Conservation (phyloP, 495 filamentous ascomycete species). For the Neurospora hispaniola region DNA sequence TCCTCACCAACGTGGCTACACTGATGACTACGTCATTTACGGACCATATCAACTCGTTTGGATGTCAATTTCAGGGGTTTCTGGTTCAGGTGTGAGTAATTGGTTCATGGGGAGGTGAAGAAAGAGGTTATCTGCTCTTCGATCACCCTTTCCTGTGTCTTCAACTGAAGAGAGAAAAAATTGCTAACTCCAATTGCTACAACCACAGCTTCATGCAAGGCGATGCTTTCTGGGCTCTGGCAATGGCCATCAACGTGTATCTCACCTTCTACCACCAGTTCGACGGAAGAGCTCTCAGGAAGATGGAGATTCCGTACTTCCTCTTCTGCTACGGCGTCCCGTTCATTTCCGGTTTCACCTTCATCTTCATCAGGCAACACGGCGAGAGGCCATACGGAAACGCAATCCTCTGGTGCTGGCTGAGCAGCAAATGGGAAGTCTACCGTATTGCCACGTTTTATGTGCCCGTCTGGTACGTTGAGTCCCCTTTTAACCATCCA, state of each 20-base stretch:
- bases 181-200: background rate
- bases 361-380: slow-evolving; percentile 46
- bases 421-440: slow-evolving; percentile 52
- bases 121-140: background rate
- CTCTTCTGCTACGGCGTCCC: slow-evolving; percentile 67
- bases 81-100: slow-evolving; percentile 56
- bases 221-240: slow-evolving; percentile 69
- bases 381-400: slow-evolving; percentile 59
- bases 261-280: slow-evolving; percentile 75
- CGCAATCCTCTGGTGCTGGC: slow-evolving; percentile 83
- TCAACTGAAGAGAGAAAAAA: background rate
- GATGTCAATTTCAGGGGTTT: slow-evolving; percentile 71
- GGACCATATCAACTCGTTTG: slow-evolving; percentile 29
- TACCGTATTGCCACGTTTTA: slow-evolving; percentile 73
- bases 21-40: slow-evolving; percentile 54
- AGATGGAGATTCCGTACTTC: slow-evolving; percentile 63
- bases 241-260: slow-evolving; percentile 84
- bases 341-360: slow-evolving; percentile 55
- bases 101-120: background rate
- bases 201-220: slow-evolving; percentile 59
- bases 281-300: slow-evolving; percentile 51
- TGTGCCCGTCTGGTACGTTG: slow-evolving; percentile 61
- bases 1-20: slow-evolving; percentile 70
- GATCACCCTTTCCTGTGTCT: background rate
- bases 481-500: background rate